phyloP scores from a whole-genome alignment of 2,329 filamentous ascomycete species.

The Cercospora brassicicola region DNA sequence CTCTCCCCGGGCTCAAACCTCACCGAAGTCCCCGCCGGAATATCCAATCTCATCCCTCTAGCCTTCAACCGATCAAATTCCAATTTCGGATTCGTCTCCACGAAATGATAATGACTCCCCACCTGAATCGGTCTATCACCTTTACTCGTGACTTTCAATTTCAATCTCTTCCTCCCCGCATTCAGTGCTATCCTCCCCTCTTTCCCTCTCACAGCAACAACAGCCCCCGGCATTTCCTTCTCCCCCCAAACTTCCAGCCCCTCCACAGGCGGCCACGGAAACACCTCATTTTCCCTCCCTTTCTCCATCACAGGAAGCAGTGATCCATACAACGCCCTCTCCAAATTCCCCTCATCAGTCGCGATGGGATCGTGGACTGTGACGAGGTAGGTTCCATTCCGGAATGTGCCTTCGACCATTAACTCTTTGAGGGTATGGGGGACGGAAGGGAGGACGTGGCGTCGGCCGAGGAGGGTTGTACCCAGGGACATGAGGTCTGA shows the following conservation, averaged over 20 bases:
- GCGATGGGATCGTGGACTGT: slow-evolving; percentile 90
- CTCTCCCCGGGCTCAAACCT: slow-evolving; percentile 92
- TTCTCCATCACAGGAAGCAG: slow-evolving; percentile 75
- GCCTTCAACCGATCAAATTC: slow-evolving; percentile 81
- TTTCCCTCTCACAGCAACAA: slow-evolving; percentile 68
- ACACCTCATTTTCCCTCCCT: slow-evolving; percentile 50
- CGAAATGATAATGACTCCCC: slow-evolving; percentile 93
- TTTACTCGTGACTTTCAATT: slow-evolving; percentile 75
- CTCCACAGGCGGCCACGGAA: slow-evolving; percentile 53
- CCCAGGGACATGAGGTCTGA: slow-evolving; percentile 91
- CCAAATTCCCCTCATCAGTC: slow-evolving; percentile 80
- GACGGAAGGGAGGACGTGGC: slow-evolving; percentile 85
- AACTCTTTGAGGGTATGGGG: slow-evolving; percentile 76
- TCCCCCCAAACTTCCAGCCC: slow-evolving; percentile 63
- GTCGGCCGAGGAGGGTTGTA: slow-evolving; percentile 86
- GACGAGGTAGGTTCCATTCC: slow-evolving; percentile 85
- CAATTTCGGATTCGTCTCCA: slow-evolving; percentile 88
- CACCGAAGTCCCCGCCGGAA: slow-evolving; percentile 85
- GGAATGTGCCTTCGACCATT: slow-evolving; percentile 93
- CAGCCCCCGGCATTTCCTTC: slow-evolving; percentile 72
- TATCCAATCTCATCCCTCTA: slow-evolving; percentile 85
- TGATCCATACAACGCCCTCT: slow-evolving; percentile 84
- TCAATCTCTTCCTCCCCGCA: slow-evolving; percentile 69
- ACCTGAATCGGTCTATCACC: slow-evolving; percentile 89
- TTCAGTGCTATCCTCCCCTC: slow-evolving; percentile 68